Base-by-base conservation (phyloP, 768 basidiomycete genomes). In the Royoungia palumana region DNA sequence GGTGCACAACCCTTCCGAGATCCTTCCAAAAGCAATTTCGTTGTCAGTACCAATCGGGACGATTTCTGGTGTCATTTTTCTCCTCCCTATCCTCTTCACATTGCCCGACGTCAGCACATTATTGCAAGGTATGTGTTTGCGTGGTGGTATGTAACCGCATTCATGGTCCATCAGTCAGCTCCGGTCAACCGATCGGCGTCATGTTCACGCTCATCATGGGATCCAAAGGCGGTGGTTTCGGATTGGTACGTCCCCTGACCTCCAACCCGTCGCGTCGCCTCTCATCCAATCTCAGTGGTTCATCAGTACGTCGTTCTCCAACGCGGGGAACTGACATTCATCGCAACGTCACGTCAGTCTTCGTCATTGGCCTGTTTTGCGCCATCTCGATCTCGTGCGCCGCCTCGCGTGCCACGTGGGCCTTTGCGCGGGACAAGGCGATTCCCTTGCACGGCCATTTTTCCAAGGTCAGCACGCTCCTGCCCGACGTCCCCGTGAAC, bases 391-490 rank as follows among this genome's bases (percentile, higher is more conserved):
- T 81, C 52, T 77, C 78, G 35, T 83, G 80, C 44, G 83, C 82
- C 9, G 80, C 83, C 32, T 85, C 83, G 12, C 78, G 84, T 16
- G 78, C 80, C 25, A 85, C 83, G 3, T 86, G 83, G 85, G 80
- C 80, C 39, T 86, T 87, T 61, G 79, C 83, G 0, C 75, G 85
- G 3, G 85, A 86, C 66, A 75, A 75, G 50, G 85, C 80, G 1
- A 79, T 86, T 35, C 85, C 83, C 2, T 74, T 78, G 37, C 73
- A 77, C 30, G 41, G 50, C 11, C 57, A 70, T 48, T 83, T 83
- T 68, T 66, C 75, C 7, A 68, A 66, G 41, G 71, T 85, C 58
- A 69, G 71, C 35, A 61, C 66, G 8, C 54, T 63, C 34, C 50
- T 70, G 9, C 59, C 68, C 24, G 77, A 76, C 54, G 75, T 83